These are phyloP conservation scores for Moricandia arvensis DNA, from an alignment of 345 rosid species.

Conservation along the genomic window DNA sequence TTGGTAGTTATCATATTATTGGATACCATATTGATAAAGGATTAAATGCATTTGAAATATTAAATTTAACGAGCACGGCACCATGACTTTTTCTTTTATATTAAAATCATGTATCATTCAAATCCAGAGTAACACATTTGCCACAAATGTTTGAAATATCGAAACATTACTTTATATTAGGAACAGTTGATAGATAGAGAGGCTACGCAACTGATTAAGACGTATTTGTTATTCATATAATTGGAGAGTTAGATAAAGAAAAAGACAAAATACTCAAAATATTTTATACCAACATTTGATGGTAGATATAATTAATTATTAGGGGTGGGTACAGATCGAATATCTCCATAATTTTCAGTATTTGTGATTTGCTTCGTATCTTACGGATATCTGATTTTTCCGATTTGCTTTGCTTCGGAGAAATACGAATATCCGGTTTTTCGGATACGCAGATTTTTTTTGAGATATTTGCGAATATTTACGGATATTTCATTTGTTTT, in stretches of 20 bases:
- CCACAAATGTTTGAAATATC: constrained; percentile 19
- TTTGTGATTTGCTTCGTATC: too few relatives aligned
- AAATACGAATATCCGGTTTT: too few relatives aligned
- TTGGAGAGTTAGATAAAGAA: neutral
- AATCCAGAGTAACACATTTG: constrained; percentile 30
- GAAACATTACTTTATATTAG: constrained; percentile 9
- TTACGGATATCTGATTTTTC: too few relatives aligned
- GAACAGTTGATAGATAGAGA: constrained; percentile 19
- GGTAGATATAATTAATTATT: neutral
- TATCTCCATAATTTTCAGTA: too few relatives aligned
- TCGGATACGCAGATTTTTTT: too few relatives aligned
- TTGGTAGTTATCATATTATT: constrained; percentile 1
- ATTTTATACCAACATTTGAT: neutral
- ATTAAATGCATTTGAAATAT: constrained; percentile 1
- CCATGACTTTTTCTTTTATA: constrained; percentile 30
- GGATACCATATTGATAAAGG: neutral
- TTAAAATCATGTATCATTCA: neutral
- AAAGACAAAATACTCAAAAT: neutral
- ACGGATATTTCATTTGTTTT: too few relatives aligned
- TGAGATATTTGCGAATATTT: too few relatives aligned
- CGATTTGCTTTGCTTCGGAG: too few relatives aligned
- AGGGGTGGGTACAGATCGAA: too few relatives aligned
- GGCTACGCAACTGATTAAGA: constrained; percentile 32
- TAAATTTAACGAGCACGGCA: constrained; percentile 24
- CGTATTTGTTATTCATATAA: constrained; percentile 4